Conservation (phyloP, 768 basidiomycete genomes). For the Cubamyces sp. region DNA sequence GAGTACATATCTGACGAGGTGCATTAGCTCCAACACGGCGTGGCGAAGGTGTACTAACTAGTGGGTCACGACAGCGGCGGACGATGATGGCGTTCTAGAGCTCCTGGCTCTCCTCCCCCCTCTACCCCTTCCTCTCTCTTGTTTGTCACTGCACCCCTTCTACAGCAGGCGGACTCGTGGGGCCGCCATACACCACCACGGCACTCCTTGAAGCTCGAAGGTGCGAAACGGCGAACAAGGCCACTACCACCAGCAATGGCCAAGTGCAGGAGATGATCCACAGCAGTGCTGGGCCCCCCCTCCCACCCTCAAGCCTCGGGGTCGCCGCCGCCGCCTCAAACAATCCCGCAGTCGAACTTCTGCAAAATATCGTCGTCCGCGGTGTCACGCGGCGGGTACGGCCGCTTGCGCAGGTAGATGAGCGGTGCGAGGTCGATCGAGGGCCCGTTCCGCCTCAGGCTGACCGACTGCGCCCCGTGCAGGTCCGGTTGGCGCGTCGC, state of each 20-base stretch:
- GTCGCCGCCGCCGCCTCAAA: neutral
- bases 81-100: neutral
- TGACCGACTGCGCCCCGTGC: constrained; percentile 22
- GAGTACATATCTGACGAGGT: constrained; percentile 9
- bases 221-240: too few relatives aligned
- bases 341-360: constrained; percentile 25
- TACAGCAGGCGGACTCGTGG: too few relatives aligned
- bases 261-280: too few relatives aligned
- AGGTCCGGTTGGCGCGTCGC: constrained; percentile 24
- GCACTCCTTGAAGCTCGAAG: too few relatives aligned
- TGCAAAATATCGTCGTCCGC: constrained; percentile 73
- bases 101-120: neutral
- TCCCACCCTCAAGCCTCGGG: too few relatives aligned
- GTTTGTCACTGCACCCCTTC: too few relatives aligned
- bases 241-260: too few relatives aligned
- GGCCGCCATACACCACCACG: too few relatives aligned
- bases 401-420: constrained; percentile 60
- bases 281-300: too few relatives aligned
- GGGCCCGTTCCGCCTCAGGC: constrained; percentile 19
- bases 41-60: neutral
- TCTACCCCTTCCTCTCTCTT: too few relatives aligned
- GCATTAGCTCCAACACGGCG: constrained; percentile 1
- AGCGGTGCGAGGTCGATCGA: constrained; percentile 58
- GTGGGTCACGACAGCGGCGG: neutral
- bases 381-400: constrained; percentile 67